Conservation (phyloP, 345 rosid species). For the Euphorbia peplus region DNA sequence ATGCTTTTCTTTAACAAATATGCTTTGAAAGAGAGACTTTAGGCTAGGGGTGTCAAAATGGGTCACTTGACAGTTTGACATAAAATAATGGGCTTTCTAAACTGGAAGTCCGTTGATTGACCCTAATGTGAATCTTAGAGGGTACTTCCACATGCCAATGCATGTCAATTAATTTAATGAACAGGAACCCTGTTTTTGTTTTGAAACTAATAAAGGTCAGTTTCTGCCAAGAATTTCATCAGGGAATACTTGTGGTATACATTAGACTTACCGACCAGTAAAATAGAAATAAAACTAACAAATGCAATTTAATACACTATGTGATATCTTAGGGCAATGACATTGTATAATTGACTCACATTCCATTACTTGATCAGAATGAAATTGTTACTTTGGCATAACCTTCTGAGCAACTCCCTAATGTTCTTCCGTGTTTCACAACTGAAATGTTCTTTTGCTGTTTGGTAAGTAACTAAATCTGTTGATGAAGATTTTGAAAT, state of each 20-base stretch:
- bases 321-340: neutral
- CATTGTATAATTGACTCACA: neutral
- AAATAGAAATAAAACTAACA: neutral
- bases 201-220: slow-evolving; percentile 30
- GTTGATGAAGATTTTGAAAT: slow-evolving; percentile 26
- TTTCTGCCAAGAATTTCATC: slow-evolving; percentile 7
- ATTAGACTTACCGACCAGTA: neutral
- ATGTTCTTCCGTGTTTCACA: neutral
- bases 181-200: slow-evolving; percentile 7
- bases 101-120: slow-evolving; percentile 19
- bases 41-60: no score
- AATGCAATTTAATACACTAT: neutral
- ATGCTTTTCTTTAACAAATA: no score
- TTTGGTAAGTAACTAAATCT: slow-evolving; percentile 42
- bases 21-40: no score
- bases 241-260: neutral
- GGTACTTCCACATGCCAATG: no score
- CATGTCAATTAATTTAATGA: slow-evolving; percentile 17
- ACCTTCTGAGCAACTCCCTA: neutral
- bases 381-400: no score
- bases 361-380: neutral
- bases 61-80: no score
- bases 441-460: slow-evolving; percentile 13
- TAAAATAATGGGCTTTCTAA: no score
- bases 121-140: slow-evolving; percentile 24